Evolutionary conservation across 2,329 filamentous ascomycete genomes (phyloP), one percentile per base, ranked within the genome.

Genomic region (Colletotrichum liaoningense): DNA sequence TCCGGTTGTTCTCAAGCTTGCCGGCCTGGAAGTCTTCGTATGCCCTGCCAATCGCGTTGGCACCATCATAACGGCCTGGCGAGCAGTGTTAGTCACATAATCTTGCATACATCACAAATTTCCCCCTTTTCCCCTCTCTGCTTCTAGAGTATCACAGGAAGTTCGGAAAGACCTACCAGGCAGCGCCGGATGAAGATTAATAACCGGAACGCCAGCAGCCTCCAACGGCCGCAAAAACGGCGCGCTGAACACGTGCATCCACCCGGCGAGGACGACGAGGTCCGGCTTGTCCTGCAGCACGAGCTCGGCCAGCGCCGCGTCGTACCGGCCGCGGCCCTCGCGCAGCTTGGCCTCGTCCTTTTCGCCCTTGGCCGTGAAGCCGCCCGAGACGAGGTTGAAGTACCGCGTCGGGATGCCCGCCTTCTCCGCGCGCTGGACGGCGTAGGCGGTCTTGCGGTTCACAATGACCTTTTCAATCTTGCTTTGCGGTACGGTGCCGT

Each of bases 171-270:
- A 64, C 75, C 88, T 86, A 24, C 89, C 89, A 9, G 90, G 91
- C 65, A 93, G 82, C n/a, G 91, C 89, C 12, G 94, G 95, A 79
- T 97, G 95, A 54, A 97, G 83, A 80, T 97, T 97, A 78, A 97
- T 95, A 57, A 96, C 91, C 28, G 87, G 88, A 46, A 96, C 86
- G 0, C 88, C 88, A 0, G 87, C 89, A 14, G 81, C 84, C 42
- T 89, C 87, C 8, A 97, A 80, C 2, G 94, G 93, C 9, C 88
- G 86, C 60, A 97, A 85, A 80, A 97, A 97, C 1, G 86, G 84
- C 2, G 86, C 85, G 0, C 91, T 92, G 62, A 97, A 89, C 70
- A 97, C 92, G 81, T 97, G 92, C 94, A 97, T 97, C 89, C 94
- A 97, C 2, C 95, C 95, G 4, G 94, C 92, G 76, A 95, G 93